phyloP scores from a whole-genome alignment of 2,329 filamentous ascomycete species.

The Aspergillus neoniger region DNA sequence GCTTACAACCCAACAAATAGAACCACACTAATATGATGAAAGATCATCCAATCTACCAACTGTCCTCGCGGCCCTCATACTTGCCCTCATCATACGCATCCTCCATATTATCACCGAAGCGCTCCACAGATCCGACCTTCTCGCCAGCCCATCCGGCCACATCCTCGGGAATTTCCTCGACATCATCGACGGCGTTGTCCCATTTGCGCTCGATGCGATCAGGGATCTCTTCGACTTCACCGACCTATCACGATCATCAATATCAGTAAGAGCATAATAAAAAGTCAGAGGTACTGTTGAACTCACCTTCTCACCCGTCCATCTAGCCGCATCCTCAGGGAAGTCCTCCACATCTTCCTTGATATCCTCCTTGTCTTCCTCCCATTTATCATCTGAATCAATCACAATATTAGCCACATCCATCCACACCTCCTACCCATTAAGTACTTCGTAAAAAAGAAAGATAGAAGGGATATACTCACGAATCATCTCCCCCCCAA shows the following conservation, averaged over 20 bases:
- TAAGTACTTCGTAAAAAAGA: too few relatives aligned
- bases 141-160: slow-evolving; percentile 44
- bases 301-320: slow-evolving; percentile 44
- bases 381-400: slow-evolving; percentile 35
- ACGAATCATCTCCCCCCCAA: slow-evolving; percentile 49
- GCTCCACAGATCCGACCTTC: slow-evolving; percentile 47
- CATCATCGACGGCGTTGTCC: slow-evolving; percentile 34
- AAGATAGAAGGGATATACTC: slow-evolving; percentile 14
- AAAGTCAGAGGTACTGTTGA: too few relatives aligned
- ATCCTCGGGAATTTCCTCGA: slow-evolving; percentile 39
- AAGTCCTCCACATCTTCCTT: slow-evolving; percentile 43
- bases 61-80: slow-evolving; percentile 29
- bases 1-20: background rate
- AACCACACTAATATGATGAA: background rate
- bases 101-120: slow-evolving; percentile 46
- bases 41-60: slow-evolving; percentile 8
- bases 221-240: slow-evolving; percentile 45
- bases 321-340: slow-evolving; percentile 47
- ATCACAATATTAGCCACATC: too few relatives aligned
- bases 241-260: slow-evolving; percentile 27
- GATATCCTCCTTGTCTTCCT: slow-evolving; percentile 34
- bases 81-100: slow-evolving; percentile 48
- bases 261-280: too few relatives aligned
- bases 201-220: slow-evolving; percentile 26
- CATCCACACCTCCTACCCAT: too few relatives aligned